Conservation (phyloP, 257 asterid species). For the Solanum etuberosum region DNA sequence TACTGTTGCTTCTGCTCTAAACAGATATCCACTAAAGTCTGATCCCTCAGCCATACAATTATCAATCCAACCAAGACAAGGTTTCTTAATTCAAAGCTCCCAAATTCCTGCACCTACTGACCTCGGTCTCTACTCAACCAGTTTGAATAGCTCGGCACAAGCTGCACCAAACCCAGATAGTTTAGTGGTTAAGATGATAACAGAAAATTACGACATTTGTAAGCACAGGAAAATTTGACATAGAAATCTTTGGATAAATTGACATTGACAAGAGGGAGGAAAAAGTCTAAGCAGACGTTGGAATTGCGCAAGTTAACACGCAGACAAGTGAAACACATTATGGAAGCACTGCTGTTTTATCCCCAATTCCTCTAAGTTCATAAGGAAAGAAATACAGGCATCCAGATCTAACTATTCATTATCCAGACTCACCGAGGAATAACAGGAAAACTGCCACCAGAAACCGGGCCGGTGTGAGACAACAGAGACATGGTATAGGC, state of each 20-base stretch:
- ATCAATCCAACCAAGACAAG: conserved; percentile 38
- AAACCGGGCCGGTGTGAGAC: background rate
- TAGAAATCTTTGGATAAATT: background rate
- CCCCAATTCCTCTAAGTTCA: background rate
- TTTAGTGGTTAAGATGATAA: background rate
- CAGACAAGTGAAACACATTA: background rate
- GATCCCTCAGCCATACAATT: conserved; percentile 17
- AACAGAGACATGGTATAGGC: background rate
- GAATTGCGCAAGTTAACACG: background rate
- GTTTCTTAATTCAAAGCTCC: conserved; percentile 28
- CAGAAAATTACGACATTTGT: background rate
- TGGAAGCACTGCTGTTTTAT: background rate
- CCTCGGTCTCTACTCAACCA: conserved; percentile 46
- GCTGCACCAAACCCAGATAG: conserved; percentile 19
- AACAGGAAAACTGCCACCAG: background rate
- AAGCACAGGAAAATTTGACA: background rate
- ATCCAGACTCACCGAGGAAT: background rate
- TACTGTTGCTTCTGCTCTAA: conserved; percentile 17
- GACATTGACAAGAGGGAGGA: background rate
- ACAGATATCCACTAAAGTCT: conserved; percentile 23
- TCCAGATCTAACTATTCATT: background rate
- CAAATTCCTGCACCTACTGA: conserved; percentile 37
- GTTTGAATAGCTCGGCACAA: conserved; percentile 66
- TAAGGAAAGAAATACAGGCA: background rate
- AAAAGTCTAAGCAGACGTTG: background rate